These are phyloP conservation scores for Lophiotrema nucula DNA, from an alignment of 495 filamentous ascomycete species.

Conservation along the genomic window DNA sequence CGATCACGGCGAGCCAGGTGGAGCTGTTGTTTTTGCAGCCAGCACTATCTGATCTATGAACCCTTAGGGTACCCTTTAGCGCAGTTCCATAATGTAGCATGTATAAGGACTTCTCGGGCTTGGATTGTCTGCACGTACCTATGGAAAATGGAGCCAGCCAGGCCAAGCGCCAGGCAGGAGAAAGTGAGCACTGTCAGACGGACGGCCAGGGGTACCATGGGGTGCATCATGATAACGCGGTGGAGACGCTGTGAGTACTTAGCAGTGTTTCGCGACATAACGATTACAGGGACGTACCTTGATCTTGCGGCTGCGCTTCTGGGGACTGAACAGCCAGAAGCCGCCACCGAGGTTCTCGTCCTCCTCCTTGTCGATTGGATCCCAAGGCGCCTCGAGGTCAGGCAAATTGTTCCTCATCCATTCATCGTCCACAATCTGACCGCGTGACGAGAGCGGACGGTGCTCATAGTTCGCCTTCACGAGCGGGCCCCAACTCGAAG, in stretches of 20 bases:
- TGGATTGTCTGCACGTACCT: too few relatives aligned
- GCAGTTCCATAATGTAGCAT: too few relatives aligned
- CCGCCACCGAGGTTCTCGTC: slow-evolving; percentile 40
- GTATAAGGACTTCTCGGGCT: too few relatives aligned
- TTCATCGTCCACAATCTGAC: slow-evolving; percentile 53
- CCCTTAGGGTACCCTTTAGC: too few relatives aligned
- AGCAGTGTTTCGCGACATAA: too few relatives aligned
- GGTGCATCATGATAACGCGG: slow-evolving; percentile 58
- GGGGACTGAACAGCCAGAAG: slow-evolving; percentile 38
- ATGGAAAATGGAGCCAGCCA: slow-evolving; percentile 73
- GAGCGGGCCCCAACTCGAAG: slow-evolving; percentile 63
- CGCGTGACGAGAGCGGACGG: slow-evolving; percentile 31
- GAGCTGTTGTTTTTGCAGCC: slow-evolving; percentile 62
- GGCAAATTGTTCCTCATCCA: slow-evolving; percentile 60
- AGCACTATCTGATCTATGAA: slow-evolving; percentile 44
- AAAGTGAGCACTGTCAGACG: slow-evolving; percentile 80
- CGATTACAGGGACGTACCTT: too few relatives aligned
- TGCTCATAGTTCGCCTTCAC: slow-evolving; percentile 49
- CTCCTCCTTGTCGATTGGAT: slow-evolving; percentile 49
- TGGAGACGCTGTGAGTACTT: too few relatives aligned
- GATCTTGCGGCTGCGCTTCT: slow-evolving; percentile 53
- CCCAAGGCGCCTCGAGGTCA: slow-evolving; percentile 59
- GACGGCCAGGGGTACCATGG: slow-evolving; percentile 80
- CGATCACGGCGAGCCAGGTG: slow-evolving; percentile 83
- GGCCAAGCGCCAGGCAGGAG: slow-evolving; percentile 74